phyloP scores from a whole-genome alignment of 2,329 filamentous ascomycete genomes.

The Neonectria neomacrospora region DNA sequence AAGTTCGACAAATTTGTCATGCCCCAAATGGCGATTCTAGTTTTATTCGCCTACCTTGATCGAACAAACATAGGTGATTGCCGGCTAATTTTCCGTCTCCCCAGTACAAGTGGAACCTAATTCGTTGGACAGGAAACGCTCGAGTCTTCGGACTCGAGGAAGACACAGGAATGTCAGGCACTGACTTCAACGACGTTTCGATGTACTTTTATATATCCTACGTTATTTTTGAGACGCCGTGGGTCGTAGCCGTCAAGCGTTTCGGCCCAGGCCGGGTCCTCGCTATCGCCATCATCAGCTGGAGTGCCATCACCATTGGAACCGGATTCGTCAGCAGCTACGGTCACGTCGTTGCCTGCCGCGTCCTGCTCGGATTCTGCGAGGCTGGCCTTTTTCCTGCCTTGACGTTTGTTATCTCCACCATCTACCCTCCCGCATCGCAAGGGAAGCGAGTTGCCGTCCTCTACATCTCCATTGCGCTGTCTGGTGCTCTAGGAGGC shows the following conservation, averaged over 20 bases:
- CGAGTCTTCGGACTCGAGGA: constrained; percentile 49
- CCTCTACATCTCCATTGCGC: constrained; percentile 46
- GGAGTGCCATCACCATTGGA: constrained; percentile 47
- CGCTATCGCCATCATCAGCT: constrained; percentile 46
- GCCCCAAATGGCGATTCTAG: constrained; percentile 42
- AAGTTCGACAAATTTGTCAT: constrained; percentile 46
- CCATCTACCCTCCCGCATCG: constrained; percentile 49
- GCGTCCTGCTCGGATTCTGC: constrained; percentile 49
- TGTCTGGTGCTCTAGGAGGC: constrained; percentile 48
- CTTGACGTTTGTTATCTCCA: constrained; percentile 48
- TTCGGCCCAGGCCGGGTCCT: constrained; percentile 44
- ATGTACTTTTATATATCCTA: constrained; percentile 48
- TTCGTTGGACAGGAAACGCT: constrained; percentile 45
- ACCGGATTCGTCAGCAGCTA: constrained; percentile 48
- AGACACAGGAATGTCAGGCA: constrained; percentile 44
- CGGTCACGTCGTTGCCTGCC: constrained; percentile 39
- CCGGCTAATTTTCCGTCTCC: neutral
- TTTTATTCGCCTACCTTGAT: constrained; percentile 43
- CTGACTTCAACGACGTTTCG: constrained; percentile 48
- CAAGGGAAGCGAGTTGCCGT: constrained; percentile 48
- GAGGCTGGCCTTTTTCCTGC: constrained; percentile 51
- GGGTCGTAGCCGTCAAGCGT: constrained; percentile 48
- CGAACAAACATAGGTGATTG: constrained; percentile 42
- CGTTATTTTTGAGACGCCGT: constrained; percentile 47
- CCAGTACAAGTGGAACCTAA: neutral